Evolutionary conservation across 129 eudicot species (phyloP).

Genomic region (Tagetes erecta): DNA sequence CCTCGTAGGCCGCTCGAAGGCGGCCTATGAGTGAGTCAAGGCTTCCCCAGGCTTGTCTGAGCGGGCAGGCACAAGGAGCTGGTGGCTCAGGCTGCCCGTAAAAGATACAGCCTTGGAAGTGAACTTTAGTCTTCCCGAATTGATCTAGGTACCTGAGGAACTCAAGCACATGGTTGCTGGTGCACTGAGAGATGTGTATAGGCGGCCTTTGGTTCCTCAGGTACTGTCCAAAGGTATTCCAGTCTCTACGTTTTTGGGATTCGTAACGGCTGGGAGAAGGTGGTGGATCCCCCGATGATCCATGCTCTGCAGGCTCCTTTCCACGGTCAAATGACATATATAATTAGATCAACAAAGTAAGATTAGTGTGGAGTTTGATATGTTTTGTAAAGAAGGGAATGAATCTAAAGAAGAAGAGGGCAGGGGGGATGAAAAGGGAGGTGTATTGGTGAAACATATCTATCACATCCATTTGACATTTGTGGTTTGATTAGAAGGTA

Average conservation of each 20-base stretch:
- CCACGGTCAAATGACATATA: slow-evolving; percentile 37
- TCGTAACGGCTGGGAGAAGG: slow-evolving; percentile 67
- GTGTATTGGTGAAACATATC: slow-evolving; percentile 28
- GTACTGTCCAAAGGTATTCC: slow-evolving; percentile 77
- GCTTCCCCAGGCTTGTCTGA: slow-evolving; percentile 79
- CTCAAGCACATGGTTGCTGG: slow-evolving; percentile 60
- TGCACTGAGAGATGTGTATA: slow-evolving; percentile 46
- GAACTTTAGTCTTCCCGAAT: slow-evolving; percentile 72
- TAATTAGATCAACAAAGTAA: background rate
- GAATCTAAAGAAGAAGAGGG: background rate
- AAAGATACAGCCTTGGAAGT: slow-evolving; percentile 57
- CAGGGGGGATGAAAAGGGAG: slow-evolving; percentile 15
- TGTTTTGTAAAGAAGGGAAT: slow-evolving; percentile 2
- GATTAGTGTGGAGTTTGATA: background rate
- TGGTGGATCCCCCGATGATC: slow-evolving; percentile 32
- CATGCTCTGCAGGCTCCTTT: slow-evolving; percentile 37
- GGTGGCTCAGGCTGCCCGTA: slow-evolving; percentile 77
- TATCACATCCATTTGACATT: slow-evolving; percentile 21
- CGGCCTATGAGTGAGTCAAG: slow-evolving; percentile 70
- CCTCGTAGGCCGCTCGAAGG: slow-evolving; percentile 71
- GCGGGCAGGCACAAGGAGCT: slow-evolving; percentile 65
- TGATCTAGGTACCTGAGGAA: slow-evolving; percentile 61
- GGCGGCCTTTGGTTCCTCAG: slow-evolving; percentile 58
- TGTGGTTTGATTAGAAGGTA: slow-evolving; percentile 28
- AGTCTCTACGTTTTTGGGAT: slow-evolving; percentile 66